These are phyloP conservation scores for Anethum foeniculum DNA, from an alignment of 140 eudicot species.

Conservation along the genomic window DNA sequence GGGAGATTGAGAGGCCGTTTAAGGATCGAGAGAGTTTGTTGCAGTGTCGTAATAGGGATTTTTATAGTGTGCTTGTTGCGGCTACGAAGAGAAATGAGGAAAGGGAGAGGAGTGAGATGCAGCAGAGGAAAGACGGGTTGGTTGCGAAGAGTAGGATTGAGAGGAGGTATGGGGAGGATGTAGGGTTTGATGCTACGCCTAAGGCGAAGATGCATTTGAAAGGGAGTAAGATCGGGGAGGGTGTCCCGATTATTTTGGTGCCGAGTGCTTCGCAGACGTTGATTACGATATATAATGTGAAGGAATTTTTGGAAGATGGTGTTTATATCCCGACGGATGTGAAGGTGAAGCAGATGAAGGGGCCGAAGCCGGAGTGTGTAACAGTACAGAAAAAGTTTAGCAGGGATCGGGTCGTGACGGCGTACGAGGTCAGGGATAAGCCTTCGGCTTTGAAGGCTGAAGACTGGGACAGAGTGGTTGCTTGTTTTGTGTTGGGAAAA, in stretches of 20 bases:
- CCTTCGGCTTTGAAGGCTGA: slow-evolving; percentile 77
- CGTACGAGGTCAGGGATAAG: slow-evolving; percentile 97
- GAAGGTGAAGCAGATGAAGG: slow-evolving; percentile 86
- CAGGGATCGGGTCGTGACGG: slow-evolving; percentile 81
- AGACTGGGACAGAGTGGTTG: slow-evolving; percentile 97
- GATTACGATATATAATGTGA: slow-evolving; percentile 89
- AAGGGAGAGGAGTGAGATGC: slow-evolving; percentile 46
- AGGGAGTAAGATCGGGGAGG: slow-evolving; percentile 80
- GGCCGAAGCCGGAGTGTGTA: slow-evolving; percentile 88
- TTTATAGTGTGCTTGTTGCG: slow-evolving; percentile 44
- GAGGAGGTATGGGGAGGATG: slow-evolving; percentile 45
- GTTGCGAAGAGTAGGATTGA: slow-evolving; percentile 71
- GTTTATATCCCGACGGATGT: slow-evolving; percentile 88
- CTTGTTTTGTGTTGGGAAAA: slow-evolving; percentile 89
- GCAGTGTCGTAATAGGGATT: slow-evolving; percentile 64
- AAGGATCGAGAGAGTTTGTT: slow-evolving; percentile 58
- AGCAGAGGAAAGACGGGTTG: slow-evolving; percentile 74
- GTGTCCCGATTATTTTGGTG: slow-evolving; percentile 90
- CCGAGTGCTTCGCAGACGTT: slow-evolving; percentile 88
- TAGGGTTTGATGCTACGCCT: slow-evolving; percentile 42
- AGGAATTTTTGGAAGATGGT: slow-evolving; percentile 97
- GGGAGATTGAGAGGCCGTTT: slow-evolving; percentile 53
- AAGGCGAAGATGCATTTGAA: slow-evolving; percentile 52
- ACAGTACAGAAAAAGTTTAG: slow-evolving; percentile 97
- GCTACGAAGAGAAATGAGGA: slow-evolving; percentile 75